A percentile compares a stretch with the other conserved stretches of the same genome.
These are phyloP conservation scores for Tricholomella constricta DNA, from an alignment of 768 basidiomycete genomes.

Conservation along the genomic window DNA sequence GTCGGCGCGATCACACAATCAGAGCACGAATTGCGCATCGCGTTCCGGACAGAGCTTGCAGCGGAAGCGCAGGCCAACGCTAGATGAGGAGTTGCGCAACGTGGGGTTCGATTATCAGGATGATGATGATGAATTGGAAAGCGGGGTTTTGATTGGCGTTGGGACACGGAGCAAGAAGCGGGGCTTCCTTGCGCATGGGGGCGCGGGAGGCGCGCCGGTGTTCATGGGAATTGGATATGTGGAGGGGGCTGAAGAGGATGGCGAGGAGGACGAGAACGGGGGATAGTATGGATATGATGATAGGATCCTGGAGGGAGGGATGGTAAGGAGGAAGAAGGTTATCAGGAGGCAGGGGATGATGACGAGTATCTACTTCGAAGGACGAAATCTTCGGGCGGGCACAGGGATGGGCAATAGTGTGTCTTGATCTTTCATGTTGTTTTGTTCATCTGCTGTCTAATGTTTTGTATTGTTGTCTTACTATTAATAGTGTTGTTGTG, in stretches of 20 bases:
- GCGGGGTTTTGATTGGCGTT: constrained; percentile 51
- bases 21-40: neutral
- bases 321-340: neutral
- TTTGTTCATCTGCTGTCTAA: neutral
- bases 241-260: constrained; percentile 47
- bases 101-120: constrained; percentile 37
- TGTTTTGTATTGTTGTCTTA: neutral
- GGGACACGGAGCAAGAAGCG: constrained; percentile 54
- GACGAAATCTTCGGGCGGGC: neutral
- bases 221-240: constrained; percentile 73
- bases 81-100: constrained; percentile 66
- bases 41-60: neutral
- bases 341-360: neutral
- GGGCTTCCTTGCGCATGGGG: constrained; percentile 76
- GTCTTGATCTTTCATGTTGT: neutral
- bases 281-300: neutral
- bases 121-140: constrained; percentile 46
- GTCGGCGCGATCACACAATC: constrained; percentile 19
- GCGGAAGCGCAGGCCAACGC: constrained; percentile 43
- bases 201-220: constrained; percentile 70
- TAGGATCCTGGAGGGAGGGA: neutral
- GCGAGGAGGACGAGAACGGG: constrained; percentile 15
- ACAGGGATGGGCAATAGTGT: too few species aligned
- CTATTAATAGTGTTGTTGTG: too few species aligned
- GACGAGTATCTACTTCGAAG: constrained; percentile 13